Base-by-base conservation (phyloP, 805 yeast genomes). In the Schizosaccharomyces lindneri region DNA sequence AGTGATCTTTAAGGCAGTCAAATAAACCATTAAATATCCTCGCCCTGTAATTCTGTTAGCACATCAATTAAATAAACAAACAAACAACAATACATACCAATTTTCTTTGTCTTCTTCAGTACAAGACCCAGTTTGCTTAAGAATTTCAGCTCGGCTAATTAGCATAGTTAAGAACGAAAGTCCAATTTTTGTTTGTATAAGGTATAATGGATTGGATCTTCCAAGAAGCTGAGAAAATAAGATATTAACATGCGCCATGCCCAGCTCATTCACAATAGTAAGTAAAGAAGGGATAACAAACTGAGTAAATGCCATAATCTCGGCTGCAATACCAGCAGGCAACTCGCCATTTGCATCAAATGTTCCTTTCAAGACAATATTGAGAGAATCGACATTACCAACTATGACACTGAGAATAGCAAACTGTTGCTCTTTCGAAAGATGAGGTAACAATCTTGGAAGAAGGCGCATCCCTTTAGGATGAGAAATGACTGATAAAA, bases 381-480 rank as follows among this genome's bases (percentile, higher is more conserved):
- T 82, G 66, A 89, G 77, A 66, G 85, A 81, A 64, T 86, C 87
- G 67, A 90, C 75, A 69, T 87, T 84, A 55, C 85, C 82, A 76
- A 87, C 84, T 48, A 90, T 75, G 62, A 85, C 79, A 60, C 89
- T 86, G 62, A 87, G 79, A 62, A 87, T 76, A 43, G 89, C 83
- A 64, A 85, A 75, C 65, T 85, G 81, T 69, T 87, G 90, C 66
- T 84, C 87, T 66, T 83, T 78, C 51, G 80, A 74, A 68, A 90
- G 76, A 71, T 88, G 86, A 68, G 87, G 85, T 76, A 87, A 87
- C 63, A 87, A 78, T 73, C 98, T 82, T 61, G 93, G 88, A 74
- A 90, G 82, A 46, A 87, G 79, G 71, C 87, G 89, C 75, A 87
- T 81, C 62, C 95, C 93, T 73, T 90, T 90, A 67, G 86, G 86